Conservation (phyloP, 257 asterid genomes). For the Coffea canephora region DNA sequence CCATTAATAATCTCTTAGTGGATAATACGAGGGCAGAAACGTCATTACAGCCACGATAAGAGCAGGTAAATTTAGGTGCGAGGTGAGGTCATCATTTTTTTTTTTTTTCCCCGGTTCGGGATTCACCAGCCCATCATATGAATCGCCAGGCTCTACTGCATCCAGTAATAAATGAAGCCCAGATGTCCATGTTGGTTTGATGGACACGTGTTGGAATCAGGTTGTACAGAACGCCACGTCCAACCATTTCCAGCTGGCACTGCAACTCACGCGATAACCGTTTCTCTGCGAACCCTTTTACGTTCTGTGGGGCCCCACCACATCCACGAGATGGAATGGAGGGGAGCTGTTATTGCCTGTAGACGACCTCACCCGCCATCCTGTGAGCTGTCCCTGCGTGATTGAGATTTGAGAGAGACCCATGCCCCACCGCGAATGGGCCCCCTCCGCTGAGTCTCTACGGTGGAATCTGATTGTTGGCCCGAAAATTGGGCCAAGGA, state of each 20-base stretch:
- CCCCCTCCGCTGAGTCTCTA: not conserved
- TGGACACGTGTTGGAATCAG: slow-evolving; percentile 23
- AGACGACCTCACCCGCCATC: slow-evolving; percentile 30
- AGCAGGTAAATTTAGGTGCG: not conserved
- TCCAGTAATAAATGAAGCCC: slow-evolving; percentile 19
- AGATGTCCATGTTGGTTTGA: slow-evolving; percentile 7
- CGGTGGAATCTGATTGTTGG: not conserved
- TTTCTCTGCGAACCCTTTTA: slow-evolving; percentile 9
- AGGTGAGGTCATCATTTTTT: not conserved
- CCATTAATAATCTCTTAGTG: not conserved
- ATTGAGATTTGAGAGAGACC: not conserved
- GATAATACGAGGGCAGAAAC: not conserved
- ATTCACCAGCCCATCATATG: not conserved
- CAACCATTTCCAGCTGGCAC: slow-evolving; percentile 31
- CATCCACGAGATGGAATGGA: not conserved
- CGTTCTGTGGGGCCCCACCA: not conserved
- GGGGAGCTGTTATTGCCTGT: slow-evolving; percentile 16
- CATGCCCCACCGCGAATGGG: not conserved
- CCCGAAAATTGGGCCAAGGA: not conserved
- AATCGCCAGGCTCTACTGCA: not conserved
- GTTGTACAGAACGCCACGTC: slow-evolving; percentile 27
- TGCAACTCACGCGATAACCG: slow-evolving; percentile 37
- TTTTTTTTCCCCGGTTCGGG: not conserved
- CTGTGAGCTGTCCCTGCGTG: slow-evolving; percentile 22
- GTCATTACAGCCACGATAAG: slow-evolving; percentile 8